Base-by-base conservation (phyloP, 1,139 yeast genomes). In the Saccharomyces hybrid region DNA sequence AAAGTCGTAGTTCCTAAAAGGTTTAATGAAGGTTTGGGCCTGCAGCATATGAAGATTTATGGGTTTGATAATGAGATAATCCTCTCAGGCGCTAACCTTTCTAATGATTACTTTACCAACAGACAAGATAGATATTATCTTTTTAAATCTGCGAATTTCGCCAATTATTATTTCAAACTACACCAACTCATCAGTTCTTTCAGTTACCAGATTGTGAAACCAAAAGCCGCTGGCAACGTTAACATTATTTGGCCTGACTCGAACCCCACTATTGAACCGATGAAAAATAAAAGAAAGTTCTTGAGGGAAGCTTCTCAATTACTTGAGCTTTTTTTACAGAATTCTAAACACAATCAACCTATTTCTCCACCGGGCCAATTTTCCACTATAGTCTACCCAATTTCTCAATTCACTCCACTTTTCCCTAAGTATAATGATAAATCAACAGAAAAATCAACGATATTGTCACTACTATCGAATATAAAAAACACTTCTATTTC, bases 1-100 rank as follows among this genome's bases (percentile, higher is more conserved):
- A 83, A 84, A 64, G 65, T 73, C 19, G 55, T 88, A 50, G 77
- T 90, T 3, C 99, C 99, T 0, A 85, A 80, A 56, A 77, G 99
- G 58, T 77, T 91, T 58, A 90, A 91, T 68, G 99, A 93, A 73
- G 93, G 96, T 6, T 76, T 80, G 66, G 99, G 99, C 0, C 76
- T 93, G 53, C 99, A 93, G 71, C 99, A 93, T 69, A 95, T 93
- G 99, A 93, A 93, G 70, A 78, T 95, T 44, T 93, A 93, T 68
- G 99, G 99, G 1, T 84, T 90, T 65, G 99, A 93, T 69, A 83
- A 90, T 64, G 97, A 90, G 66, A 83, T 93, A 52, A 79, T 95
- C 16, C 76, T 95, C 49, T 82, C 89, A 23, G 99, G 99, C 2
- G 99, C 99, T 3, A 93, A 93, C 65, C 76, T 93, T 54, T 88